A percentile compares a stretch with the other conserved stretches of the same genome.
These are phyloP conservation scores for Cicer cuneatum DNA, from an alignment of 306 rosid species.

Conservation along the genomic window DNA sequence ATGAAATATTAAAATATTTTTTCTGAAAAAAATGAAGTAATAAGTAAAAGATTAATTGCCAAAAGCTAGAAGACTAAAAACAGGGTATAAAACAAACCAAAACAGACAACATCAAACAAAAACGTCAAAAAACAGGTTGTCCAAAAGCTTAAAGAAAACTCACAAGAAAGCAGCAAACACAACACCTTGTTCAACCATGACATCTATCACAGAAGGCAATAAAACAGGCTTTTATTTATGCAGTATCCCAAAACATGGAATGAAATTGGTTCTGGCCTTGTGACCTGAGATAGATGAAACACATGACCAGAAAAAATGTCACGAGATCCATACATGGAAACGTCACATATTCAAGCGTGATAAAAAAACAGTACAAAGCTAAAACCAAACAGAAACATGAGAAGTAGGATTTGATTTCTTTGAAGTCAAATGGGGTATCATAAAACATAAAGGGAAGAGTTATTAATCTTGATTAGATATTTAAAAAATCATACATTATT, in stretches of 20 bases:
- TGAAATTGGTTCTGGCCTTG: conserved; percentile 84
- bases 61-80: not conserved
- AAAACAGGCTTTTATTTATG: conserved; percentile 89
- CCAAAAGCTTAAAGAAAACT: not conserved
- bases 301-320: conserved; percentile 20
- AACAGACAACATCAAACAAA: not conserved
- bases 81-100: not conserved
- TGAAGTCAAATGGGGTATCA: not conserved
- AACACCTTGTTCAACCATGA: conserved; percentile 84
- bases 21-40: no score
- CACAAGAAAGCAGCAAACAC: conserved; percentile 29
- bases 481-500: not conserved
- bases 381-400: conserved; percentile 10
- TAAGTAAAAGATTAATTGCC: not conserved
- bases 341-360: not conserved
- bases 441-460: not conserved
- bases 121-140: not conserved
- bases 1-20: not conserved
- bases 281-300: conserved; percentile 60
- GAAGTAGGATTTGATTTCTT: not conserved
- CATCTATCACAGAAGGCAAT: conserved; percentile 76
- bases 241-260: conserved; percentile 81
- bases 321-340: conserved; percentile 6
- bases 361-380: not conserved
- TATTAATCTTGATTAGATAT: not conserved